A percentile compares a stretch with the other conserved stretches of the same genome.
Conservation (phyloP, 345 rosid species). For the Camelina neglecta region DNA sequence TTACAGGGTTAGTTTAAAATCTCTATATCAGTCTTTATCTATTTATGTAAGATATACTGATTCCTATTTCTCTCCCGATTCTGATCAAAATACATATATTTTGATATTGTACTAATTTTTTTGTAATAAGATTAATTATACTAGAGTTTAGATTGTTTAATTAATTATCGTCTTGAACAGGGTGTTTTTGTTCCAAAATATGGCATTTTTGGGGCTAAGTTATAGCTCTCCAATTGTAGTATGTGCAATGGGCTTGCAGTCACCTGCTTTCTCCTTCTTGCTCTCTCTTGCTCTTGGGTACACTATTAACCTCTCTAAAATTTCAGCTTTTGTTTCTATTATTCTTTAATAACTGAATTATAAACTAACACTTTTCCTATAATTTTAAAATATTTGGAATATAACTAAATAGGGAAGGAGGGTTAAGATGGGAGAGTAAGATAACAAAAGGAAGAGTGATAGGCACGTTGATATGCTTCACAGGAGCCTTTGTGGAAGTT, state of each 20-base stretch:
- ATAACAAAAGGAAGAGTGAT: slow-evolving; percentile 51
- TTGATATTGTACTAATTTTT: neutral
- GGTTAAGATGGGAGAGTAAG: slow-evolving; percentile 54
- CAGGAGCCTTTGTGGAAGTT: slow-evolving; percentile 59
- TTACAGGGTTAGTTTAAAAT: slow-evolving; percentile 36
- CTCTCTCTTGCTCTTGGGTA: slow-evolving; percentile 63
- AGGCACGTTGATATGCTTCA: slow-evolving; percentile 62
- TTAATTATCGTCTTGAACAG: slow-evolving; percentile 38
- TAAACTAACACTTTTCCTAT: neutral
- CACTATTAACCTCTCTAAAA: slow-evolving; percentile 11
- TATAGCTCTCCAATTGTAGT: slow-evolving; percentile 81
- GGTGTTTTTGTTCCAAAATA: slow-evolving; percentile 63
- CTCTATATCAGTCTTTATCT: neutral
- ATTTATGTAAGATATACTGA: neutral
- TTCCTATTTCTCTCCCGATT: neutral
- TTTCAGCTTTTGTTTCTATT: neutral
- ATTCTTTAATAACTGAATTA: neutral
- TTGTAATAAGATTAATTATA: neutral
- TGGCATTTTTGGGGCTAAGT: slow-evolving; percentile 66
- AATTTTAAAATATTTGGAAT: neutral
- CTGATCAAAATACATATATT: neutral
- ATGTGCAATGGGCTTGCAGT: slow-evolving; percentile 76
- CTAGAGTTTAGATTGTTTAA: neutral
- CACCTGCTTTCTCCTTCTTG: slow-evolving; percentile 74
- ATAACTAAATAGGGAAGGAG: slow-evolving; percentile 44